Percentiles rank a stretch among this genome's conserved stretches.
Evolutionary conservation across 257 asterid species (phyloP).

Genomic region (Dorcoceras hygrometricum): DNA sequence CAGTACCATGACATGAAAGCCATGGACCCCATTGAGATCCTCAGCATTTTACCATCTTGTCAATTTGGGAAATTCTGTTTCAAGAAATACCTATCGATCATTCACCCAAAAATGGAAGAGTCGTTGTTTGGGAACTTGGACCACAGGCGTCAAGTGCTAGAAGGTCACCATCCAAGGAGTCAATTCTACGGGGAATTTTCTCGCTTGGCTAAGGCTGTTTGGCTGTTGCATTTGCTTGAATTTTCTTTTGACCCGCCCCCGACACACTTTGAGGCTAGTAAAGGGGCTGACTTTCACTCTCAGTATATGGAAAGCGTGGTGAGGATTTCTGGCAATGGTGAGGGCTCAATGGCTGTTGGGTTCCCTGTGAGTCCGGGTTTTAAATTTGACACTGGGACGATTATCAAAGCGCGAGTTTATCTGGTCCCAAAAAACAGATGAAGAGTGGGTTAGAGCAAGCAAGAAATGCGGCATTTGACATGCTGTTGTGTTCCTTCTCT

Average conservation of each 20-base stretch:
- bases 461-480: too few species aligned
- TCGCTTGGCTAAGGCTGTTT: constrained; percentile 79
- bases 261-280: constrained; percentile 83
- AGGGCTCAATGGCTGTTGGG: constrained; percentile 69
- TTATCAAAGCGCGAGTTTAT: constrained; percentile 80
- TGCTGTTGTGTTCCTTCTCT: too few species aligned
- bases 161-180: constrained; percentile 86
- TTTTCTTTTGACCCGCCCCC: constrained; percentile 86
- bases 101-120: constrained; percentile 98
- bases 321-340: constrained; percentile 41
- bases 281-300: constrained; percentile 86
- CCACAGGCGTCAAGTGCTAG: constrained; percentile 83
- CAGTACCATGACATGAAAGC: constrained; percentile 91
- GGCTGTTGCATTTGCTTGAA: constrained; percentile 93
- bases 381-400: constrained; percentile 76
- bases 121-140: constrained; percentile 92
- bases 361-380: constrained; percentile 94
- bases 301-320: constrained; percentile 91
- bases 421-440: constrained; percentile 61
- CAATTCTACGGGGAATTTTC: constrained; percentile 79
- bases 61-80: constrained; percentile 89
- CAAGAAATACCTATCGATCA: constrained; percentile 78
- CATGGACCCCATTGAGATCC: constrained; percentile 86
- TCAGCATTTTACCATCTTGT: constrained; percentile 87
- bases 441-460: neutral